Evolutionary conservation across 163 green algal genomes (phyloP).

Genomic region (Scenedesmus sp.): DNA sequence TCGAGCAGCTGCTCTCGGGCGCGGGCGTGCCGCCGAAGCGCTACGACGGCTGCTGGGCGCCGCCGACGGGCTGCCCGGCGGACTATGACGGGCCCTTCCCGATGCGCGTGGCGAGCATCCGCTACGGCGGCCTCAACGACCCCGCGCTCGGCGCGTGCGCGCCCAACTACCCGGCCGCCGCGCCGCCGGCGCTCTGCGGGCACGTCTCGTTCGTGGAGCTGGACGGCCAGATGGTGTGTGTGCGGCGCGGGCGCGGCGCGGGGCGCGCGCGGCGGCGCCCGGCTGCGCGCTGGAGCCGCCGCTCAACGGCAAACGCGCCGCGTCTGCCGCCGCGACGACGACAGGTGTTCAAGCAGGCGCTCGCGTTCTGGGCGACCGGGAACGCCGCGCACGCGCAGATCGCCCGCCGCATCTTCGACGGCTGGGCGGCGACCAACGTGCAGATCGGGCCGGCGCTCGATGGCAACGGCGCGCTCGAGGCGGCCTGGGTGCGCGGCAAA

Average conservation of each 20-base stretch:
- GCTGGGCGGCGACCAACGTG: slow-evolving; percentile 1
- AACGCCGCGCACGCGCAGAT: background rate
- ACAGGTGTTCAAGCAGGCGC: slow-evolving; percentile 20
- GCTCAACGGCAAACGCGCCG: too few relatives aligned
- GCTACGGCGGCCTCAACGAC: slow-evolving; percentile 25
- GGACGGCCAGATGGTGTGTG: background rate
- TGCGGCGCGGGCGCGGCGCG: too few relatives aligned
- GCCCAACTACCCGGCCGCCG: slow-evolving; percentile 1
- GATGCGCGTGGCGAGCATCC: background rate
- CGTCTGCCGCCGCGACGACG: background rate
- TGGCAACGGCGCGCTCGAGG: too few relatives aligned
- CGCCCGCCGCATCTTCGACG: background rate
- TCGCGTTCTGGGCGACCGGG: slow-evolving; percentile 10
- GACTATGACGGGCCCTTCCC: background rate
- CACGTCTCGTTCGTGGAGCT: slow-evolving; percentile 14
- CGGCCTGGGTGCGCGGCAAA: too few relatives aligned
- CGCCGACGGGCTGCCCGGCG: background rate
- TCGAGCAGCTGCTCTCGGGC: background rate
- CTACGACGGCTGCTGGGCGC: background rate
- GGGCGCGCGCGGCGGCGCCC: too few relatives aligned
- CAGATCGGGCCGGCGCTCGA: background rate
- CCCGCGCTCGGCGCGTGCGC: slow-evolving; percentile 1
- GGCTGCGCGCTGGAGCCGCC: too few relatives aligned
- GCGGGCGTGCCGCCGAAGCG: background rate
- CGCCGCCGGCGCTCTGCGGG: slow-evolving; percentile 2